A percentile compares a stretch with the other conserved stretches of the same genome.
Evolutionary conservation across 306 rosid species (phyloP).

Genomic region (Potentilla sterilis): DNA sequence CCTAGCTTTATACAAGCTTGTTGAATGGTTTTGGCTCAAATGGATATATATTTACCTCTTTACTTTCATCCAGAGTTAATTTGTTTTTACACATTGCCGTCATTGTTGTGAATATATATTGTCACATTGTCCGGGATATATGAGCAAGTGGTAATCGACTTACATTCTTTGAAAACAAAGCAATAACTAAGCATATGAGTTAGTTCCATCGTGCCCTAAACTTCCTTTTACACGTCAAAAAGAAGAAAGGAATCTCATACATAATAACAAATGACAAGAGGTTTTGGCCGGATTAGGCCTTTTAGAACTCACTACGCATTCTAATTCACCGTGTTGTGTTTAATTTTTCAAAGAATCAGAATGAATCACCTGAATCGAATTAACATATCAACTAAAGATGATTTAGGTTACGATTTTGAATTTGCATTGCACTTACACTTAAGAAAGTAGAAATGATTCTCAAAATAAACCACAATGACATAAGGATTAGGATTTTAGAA

Average conservation of each 20-base stretch:
- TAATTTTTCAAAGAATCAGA: not conserved
- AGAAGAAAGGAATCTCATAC: too few relatives aligned
- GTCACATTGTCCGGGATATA: not conserved
- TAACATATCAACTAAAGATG: not conserved
- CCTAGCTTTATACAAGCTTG: constrained; percentile 30
- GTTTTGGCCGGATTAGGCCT: too few relatives aligned
- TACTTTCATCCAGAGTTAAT: not conserved
- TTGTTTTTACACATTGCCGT: not conserved
- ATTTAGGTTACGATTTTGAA: not conserved
- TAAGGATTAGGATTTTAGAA: not conserved
- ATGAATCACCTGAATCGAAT: not conserved
- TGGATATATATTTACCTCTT: not conserved
- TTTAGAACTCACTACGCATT: too few relatives aligned
- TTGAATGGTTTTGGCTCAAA: constrained; percentile 14
- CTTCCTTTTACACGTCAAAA: too few relatives aligned
- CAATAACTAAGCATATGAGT: too few relatives aligned
- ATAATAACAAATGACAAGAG: too few relatives aligned
- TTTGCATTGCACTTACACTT: not conserved
- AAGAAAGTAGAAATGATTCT: not conserved
- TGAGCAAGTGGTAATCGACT: not conserved
- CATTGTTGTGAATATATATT: not conserved
- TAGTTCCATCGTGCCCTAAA: not conserved
- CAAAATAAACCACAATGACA: not conserved
- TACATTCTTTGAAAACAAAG: not conserved
- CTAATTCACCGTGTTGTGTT: not conserved